Evolutionary conservation across 306 rosid genomes (phyloP).

Genomic region (Glycine soja): DNA sequence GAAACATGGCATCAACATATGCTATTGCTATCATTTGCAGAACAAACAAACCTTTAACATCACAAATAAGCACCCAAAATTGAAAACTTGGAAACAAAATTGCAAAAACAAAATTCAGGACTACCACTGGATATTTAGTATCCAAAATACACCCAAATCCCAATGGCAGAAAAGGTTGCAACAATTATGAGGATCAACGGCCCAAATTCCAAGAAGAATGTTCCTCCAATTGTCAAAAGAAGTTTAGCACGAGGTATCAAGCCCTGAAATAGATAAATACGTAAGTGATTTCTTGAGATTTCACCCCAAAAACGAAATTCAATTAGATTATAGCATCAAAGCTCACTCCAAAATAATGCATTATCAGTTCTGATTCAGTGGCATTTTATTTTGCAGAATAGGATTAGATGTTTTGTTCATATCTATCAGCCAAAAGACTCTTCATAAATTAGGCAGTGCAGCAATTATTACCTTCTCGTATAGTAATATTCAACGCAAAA

Average conservation of each 20-base stretch:
- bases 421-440: conserved; percentile 16
- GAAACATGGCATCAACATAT: conserved; percentile 5
- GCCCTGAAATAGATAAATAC: conserved; percentile 68
- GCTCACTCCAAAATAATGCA: conserved; percentile 16
- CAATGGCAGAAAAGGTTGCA: conserved; percentile 70
- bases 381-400: conserved; percentile 11
- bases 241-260: conserved; percentile 90
- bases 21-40: conserved; percentile 27
- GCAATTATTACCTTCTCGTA: too few species aligned
- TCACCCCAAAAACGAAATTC: conserved; percentile 3
- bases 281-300: conserved; percentile 26
- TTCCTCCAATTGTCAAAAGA: conserved; percentile 84
- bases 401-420: conserved; percentile 14
- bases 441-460: conserved; percentile 10
- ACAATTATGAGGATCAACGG: conserved; percentile 80
- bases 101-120: conserved; percentile 15
- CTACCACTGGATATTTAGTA: conserved; percentile 25
- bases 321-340: conserved; percentile 10
- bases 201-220: conserved; percentile 96
- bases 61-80: neutral
- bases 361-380: conserved; percentile 2
- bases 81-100: conserved; percentile 7
- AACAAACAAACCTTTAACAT: conserved; percentile 1
- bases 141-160: conserved; percentile 37
- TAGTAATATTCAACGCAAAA: too few species aligned